These are phyloP conservation scores for Lodderomyces oxycetoniae DNA, from an alignment of 1,139 yeast species.

Conservation along the genomic window DNA sequence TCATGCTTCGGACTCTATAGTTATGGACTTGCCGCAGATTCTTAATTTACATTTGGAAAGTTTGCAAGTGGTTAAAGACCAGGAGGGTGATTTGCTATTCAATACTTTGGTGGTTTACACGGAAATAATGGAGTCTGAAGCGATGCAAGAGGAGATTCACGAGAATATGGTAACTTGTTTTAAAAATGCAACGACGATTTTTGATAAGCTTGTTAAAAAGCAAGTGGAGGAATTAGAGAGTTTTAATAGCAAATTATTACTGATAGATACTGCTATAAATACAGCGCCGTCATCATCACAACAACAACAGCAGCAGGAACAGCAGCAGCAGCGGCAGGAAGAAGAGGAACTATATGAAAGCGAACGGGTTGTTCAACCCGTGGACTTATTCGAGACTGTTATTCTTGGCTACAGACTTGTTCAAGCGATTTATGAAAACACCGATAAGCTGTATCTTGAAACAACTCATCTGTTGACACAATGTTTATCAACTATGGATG, in stretches of 20 bases:
- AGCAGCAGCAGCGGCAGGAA: constrained; percentile 8
- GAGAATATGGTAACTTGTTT: constrained; percentile 5
- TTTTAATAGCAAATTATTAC: constrained; percentile 25
- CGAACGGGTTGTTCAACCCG: constrained; percentile 33
- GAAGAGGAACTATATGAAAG: constrained; percentile 22
- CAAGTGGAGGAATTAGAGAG: constrained; percentile 26
- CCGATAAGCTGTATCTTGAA: constrained; percentile 2
- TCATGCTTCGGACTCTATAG: constrained; percentile 27
- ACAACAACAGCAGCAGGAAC: neutral
- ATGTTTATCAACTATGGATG: neutral
- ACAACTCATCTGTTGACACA: neutral
- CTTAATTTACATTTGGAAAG: constrained; percentile 38
- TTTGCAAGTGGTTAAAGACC: constrained; percentile 19
- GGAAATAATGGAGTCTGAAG: constrained; percentile 38
- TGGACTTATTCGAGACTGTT: constrained; percentile 36
- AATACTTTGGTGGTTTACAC: constrained; percentile 46
- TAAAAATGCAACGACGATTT: constrained; percentile 10
- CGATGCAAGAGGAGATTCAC: constrained; percentile 18
- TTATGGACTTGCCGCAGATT: constrained; percentile 33
- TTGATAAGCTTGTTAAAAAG: constrained; percentile 16
- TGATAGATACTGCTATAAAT: neutral
- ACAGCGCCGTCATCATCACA: constrained; percentile 2
- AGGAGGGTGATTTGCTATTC: constrained; percentile 34
- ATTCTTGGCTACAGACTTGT: constrained; percentile 27
- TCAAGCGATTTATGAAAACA: constrained; percentile 29